Conservation (phyloP, 441 rosid genomes). For the Lepidium campestre region DNA sequence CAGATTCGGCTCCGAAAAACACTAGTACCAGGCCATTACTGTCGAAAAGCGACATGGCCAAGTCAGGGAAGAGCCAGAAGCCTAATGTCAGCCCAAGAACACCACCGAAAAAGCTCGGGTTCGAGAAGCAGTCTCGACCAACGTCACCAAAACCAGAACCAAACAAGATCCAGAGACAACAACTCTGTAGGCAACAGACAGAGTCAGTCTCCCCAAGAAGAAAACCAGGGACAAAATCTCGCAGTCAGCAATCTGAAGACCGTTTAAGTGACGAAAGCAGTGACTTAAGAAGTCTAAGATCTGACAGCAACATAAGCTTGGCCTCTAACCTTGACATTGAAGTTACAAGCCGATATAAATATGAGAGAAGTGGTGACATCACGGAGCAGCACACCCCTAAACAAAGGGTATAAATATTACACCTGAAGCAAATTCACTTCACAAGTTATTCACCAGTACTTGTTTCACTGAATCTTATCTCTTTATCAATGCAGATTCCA, state of each 20-base stretch:
- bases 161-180: constrained; percentile 44
- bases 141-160: constrained; percentile 40
- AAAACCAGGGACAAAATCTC: constrained; percentile 34
- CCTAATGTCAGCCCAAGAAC: constrained; percentile 42
- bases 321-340: constrained; percentile 55
- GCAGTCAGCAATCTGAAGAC: constrained; percentile 37
- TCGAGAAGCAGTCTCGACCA: constrained; percentile 43
- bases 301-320: constrained; percentile 52
- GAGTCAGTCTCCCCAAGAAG: constrained; percentile 45
- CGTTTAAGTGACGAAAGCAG: constrained; percentile 47
- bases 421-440: constrained; percentile 5
- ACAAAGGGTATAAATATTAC: constrained; percentile 38
- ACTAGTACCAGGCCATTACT: constrained; percentile 23
- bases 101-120: constrained; percentile 45
- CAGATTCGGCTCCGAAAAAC: constrained; percentile 34
- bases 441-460: background rate
- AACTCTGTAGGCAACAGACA: constrained; percentile 37
- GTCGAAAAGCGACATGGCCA: constrained; percentile 28
- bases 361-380: constrained; percentile 29
- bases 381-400: constrained; percentile 33
- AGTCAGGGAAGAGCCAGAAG: constrained; percentile 36
- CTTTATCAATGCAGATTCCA: constrained; percentile 43
- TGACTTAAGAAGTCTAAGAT: constrained; percentile 46
- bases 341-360: constrained; percentile 55
- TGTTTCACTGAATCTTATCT: constrained; percentile 24